Base-by-base conservation (phyloP, 257 asterid species). In the Jasminum sambac region DNA sequence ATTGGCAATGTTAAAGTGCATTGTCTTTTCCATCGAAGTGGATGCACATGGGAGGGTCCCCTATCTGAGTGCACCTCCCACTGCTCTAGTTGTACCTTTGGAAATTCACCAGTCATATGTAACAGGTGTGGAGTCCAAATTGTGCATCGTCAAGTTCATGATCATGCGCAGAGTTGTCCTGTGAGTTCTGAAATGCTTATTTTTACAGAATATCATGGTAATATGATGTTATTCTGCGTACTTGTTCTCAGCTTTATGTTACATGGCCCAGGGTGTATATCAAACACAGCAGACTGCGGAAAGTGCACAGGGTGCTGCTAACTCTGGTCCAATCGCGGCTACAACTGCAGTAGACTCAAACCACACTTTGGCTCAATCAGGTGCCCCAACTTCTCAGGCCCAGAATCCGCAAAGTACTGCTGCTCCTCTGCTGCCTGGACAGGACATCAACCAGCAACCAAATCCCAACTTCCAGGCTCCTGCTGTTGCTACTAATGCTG, bases 11-110 rank as follows among this genome's bases (percentile, higher is more conserved):
- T 94, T 63, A 86, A 80, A 83, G 96, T 94, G 67, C 96, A 81
- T 25, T 94, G 98, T 77, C 89, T 88, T 65, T 94, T 71, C 84
- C 90, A 84, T 70, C 79, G 90, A 68, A 94, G 98, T 80, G 98
- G 99, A 70, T 94, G 99, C 84, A 69, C 92, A 17, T 94, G 99
- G 99, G 95, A 91, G 81, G 99, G 99, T 25, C 50, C 84, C 38
- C 71, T 94, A 19, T 78, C 93, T 26, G 96, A 94, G 46, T 83
- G 95, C 69, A 66, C 88, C 36, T 75, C 89, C 52, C 99, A 94
- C 75, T 92, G 96, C 75, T 74, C 95, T 61, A 83, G 75, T 19
- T 94, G 98, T 67, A 59, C 93, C 71, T 91, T 86, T 81, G 99
- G 98, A 41, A 83, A 84, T 67, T 88, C 96, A 25, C 93, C 96